A percentile compares a stretch with the other conserved stretches of the same genome.
Evolutionary conservation across 768 basidiomycete species (phyloP).

Genomic region (Termitomyces titanicus): DNA sequence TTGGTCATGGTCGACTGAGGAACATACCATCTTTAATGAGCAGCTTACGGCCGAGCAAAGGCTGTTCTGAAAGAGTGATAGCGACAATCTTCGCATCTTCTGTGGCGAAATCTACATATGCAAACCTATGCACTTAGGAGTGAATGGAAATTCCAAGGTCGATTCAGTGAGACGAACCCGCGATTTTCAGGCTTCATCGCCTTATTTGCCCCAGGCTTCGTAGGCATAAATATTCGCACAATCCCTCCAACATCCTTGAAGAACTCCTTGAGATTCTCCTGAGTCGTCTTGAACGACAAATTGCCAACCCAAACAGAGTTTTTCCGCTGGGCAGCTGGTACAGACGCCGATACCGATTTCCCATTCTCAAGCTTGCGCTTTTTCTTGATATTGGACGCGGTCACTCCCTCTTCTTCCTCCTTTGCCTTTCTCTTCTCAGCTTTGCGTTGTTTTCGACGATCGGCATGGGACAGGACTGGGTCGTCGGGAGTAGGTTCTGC

Average conservation of each 20-base stretch:
- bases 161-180: constrained; percentile 44
- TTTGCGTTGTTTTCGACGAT: constrained; percentile 61
- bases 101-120: constrained; percentile 91
- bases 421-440: constrained; percentile 27
- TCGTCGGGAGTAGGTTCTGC: constrained; percentile 24
- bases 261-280: constrained; percentile 64
- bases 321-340: constrained; percentile 50
- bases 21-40: constrained; percentile 88
- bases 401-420: constrained; percentile 12
- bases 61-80: constrained; percentile 77
- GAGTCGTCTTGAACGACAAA: constrained; percentile 84
- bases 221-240: constrained; percentile 84
- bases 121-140: constrained; percentile 59
- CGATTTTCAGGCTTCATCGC: constrained; percentile 65
- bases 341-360: constrained; percentile 24
- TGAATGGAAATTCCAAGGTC: not conserved
- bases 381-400: constrained; percentile 29
- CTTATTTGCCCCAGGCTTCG: constrained; percentile 48
- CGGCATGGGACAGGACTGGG: constrained; percentile 72
- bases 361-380: constrained; percentile 46
- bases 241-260: constrained; percentile 73
- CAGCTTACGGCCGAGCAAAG: constrained; percentile 79
- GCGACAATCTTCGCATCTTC: constrained; percentile 71
- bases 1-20: not conserved
- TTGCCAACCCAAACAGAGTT: constrained; percentile 98